A percentile compares a stretch with the other conserved stretches of the same genome.
These are phyloP conservation scores for Xylaria sp. DNA, from an alignment of 2,329 filamentous ascomycete genomes.

Conservation along the genomic window DNA sequence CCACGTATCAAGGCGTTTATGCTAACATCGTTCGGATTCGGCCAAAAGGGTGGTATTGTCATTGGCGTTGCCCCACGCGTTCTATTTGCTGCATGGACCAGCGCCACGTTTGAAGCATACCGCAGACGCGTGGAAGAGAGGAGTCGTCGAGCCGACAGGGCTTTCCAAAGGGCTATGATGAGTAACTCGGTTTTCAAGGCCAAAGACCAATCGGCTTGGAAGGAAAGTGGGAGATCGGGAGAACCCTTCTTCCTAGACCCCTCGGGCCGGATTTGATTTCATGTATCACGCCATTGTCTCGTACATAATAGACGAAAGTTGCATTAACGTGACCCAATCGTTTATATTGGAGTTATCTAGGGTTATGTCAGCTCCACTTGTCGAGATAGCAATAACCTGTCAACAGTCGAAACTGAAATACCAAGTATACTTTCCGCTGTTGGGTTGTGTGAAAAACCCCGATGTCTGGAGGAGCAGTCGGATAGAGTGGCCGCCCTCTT, in stretches of 20 bases:
- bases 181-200: conserved; percentile 32
- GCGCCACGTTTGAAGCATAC: conserved; percentile 82
- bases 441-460: not conserved
- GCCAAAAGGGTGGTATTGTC: conserved; percentile 96
- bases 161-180: conserved; percentile 31
- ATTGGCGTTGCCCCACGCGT: conserved; percentile 96
- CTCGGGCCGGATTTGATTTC: conserved; percentile 24
- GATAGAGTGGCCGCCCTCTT: not conserved
- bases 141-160: conserved; percentile 27
- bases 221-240: conserved; percentile 2
- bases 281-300: conserved; percentile 17
- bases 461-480: not conserved
- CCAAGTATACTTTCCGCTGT: not conserved
- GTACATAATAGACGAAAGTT: conserved; percentile 10
- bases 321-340: conserved; percentile 17
- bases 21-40: conserved; percentile 98
- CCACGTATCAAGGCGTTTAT: conserved; percentile 99
- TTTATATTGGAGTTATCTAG: conserved; percentile 19
- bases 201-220: conserved; percentile 33
- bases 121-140: conserved; percentile 23
- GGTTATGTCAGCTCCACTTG: conserved; percentile 15
- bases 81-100: conserved; percentile 89
- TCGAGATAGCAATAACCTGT: not conserved
- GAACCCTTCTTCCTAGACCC: conserved; percentile 28
- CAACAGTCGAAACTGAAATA: conserved; percentile 7